Evolutionary conservation across 768 basidiomycete genomes (phyloP).

Genomic region (Pleurotus sapidus): DNA sequence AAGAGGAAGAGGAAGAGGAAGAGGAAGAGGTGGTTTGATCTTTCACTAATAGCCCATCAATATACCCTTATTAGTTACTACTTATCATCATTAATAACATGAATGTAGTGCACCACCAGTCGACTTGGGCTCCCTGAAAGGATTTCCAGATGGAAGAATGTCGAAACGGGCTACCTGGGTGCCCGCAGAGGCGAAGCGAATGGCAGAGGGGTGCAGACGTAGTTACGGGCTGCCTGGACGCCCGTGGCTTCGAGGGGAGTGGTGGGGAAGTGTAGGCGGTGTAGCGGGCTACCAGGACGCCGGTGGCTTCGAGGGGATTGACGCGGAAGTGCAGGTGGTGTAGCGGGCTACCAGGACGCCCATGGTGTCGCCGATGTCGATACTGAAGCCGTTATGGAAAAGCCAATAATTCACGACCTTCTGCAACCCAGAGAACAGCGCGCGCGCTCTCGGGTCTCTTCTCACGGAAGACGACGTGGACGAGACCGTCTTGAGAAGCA

Average conservation of each 20-base stretch:
- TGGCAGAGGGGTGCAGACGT: not conserved
- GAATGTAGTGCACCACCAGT: not conserved
- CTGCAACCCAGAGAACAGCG: constrained; percentile 91
- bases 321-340: too few relatives aligned
- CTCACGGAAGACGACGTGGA: constrained; percentile 97
- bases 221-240: not conserved
- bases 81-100: not conserved
- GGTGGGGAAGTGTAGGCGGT: too few relatives aligned
- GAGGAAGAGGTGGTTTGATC: not conserved
- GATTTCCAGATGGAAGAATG: not conserved
- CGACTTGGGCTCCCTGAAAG: not conserved
- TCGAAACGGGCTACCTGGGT: not conserved
- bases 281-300: not conserved
- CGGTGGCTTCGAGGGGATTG: not conserved
- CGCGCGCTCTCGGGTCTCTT: constrained; percentile 53
- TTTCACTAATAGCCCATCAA: too few relatives aligned
- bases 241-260: not conserved
- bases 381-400: too few relatives aligned
- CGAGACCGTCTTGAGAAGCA: constrained; percentile 88
- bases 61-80: not conserved
- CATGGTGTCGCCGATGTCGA: too few relatives aligned
- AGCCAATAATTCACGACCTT: constrained; percentile 82
- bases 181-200: not conserved
- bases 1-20: not conserved
- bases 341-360: not conserved